These are phyloP conservation scores for Vinca minor DNA, from an alignment of 257 asterid species.

Conservation along the genomic window DNA sequence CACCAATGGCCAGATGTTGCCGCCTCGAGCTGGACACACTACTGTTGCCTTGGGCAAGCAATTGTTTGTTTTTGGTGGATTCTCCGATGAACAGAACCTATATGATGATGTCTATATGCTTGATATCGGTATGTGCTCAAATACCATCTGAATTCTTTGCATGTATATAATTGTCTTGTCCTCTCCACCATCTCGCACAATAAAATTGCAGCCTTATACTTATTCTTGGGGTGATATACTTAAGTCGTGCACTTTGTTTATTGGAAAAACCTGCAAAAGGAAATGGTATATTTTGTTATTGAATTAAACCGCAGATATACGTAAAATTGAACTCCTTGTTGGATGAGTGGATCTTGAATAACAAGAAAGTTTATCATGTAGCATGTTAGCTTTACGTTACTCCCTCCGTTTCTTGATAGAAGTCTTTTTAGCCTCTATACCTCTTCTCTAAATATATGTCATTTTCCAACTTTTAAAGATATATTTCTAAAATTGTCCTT, in stretches of 20 bases:
- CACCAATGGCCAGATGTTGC: constrained; percentile 74
- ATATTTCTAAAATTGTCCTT: too few species aligned
- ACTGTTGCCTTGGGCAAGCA: constrained; percentile 66
- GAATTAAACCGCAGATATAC: background rate
- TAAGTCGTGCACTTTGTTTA: background rate
- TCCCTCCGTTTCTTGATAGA: too few species aligned
- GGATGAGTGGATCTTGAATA: background rate
- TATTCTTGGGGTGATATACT: background rate
- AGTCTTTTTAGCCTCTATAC: too few species aligned
- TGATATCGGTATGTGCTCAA: constrained; percentile 64
- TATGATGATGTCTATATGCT: constrained; percentile 79
- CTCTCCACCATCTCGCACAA: background rate
- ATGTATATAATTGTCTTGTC: background rate
- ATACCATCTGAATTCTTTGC: background rate
- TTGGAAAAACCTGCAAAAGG: background rate
- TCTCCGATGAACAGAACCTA: constrained; percentile 79
- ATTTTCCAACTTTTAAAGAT: too few species aligned
- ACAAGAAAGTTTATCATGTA: background rate
- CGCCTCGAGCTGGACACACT: constrained; percentile 98
- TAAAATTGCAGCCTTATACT: background rate
- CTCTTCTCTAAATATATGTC: too few species aligned
- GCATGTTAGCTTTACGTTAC: background rate
- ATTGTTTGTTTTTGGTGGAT: constrained; percentile 90
- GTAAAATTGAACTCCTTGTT: background rate
- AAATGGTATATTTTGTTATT: background rate